phyloP scores from a whole-genome alignment of 176 grass and related monocot genomes.

The Guadua angustifolia region DNA sequence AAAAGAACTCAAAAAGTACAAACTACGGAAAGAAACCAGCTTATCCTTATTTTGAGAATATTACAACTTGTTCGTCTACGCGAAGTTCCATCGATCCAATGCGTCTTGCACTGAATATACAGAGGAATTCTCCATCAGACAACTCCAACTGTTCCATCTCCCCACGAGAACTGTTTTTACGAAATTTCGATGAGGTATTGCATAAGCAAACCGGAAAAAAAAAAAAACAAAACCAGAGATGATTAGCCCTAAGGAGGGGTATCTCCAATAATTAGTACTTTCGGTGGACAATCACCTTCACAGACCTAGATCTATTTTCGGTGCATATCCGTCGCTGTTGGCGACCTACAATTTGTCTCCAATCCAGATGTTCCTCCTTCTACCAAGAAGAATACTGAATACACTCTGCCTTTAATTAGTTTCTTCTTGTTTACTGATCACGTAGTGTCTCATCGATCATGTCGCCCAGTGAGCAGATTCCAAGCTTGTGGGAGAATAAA shows the following conservation, averaged over 20 bases:
- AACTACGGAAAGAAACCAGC: neutral
- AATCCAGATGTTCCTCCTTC: neutral
- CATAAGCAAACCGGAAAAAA: neutral
- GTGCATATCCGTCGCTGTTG: conserved; percentile 3
- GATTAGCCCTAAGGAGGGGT: neutral
- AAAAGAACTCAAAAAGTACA: neutral
- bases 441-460: neutral
- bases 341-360: neutral
- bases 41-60: neutral
- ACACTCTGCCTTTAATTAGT: neutral
- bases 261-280: conserved; percentile 30
- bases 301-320: neutral
- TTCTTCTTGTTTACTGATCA: conserved; percentile 25
- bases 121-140: neutral
- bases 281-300: conserved; percentile 34
- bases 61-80: neutral
- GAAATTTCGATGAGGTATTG: neutral
- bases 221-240: neutral
- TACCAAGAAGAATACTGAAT: conserved; percentile 39
- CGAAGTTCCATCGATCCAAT: neutral
- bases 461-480: neutral
- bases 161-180: neutral
- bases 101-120: neutral
- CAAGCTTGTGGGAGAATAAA: conserved; percentile 27
- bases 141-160: neutral